Evolutionary conservation across 2,329 filamentous ascomycete genomes (phyloP), one percentile per base, ranked within the genome.

Genomic region (Xylaria sp.): DNA sequence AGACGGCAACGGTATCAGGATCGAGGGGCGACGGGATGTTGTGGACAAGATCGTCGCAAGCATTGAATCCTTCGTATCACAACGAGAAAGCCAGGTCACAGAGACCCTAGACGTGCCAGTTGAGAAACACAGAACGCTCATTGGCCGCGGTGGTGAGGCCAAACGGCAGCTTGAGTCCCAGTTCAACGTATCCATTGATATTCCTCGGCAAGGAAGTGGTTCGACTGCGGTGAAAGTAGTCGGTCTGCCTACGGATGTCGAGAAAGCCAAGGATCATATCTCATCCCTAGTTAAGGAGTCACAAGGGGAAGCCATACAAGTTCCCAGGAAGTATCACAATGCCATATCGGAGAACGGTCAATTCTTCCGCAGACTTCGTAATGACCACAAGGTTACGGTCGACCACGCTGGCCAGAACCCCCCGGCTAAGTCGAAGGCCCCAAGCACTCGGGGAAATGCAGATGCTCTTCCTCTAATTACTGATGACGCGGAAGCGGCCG

Each of bases 341-440:
- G 82, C 86, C 68, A 87, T 99, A 73, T 88, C 93, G 61, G 95
- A 97, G 79, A 94, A 95, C 72, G 96, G 95, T 1, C 91, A 94
- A 74, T 92, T 98, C 83, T 98, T 98, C 92, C 93, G 95, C 72
- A 92, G 90, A 75, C 89, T 99, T 50, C 90, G 92, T 72, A 94
- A 90, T 80, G 92, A 98, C 77, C 87, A 93, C 81, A 91, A 93
- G 73, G 93, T 99, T 72, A 96, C 92, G 0, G 92, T 99, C 61
- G 94, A 98, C 79, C 96, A 98, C 78, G 92, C 89, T 64, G 94
- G 94, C 53, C 89, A 96, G 68, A 83, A 91, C 65, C 84, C 92
- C 3, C 96, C 96, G 5, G 79, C 89, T 47, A 94, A 91, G 82
- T 87, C 91, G 9, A 79, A 82, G 32, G 81, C 87, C 66, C 81